phyloP scores from a whole-genome alignment of 345 rosid species.

The Geranium rotundifolium region DNA sequence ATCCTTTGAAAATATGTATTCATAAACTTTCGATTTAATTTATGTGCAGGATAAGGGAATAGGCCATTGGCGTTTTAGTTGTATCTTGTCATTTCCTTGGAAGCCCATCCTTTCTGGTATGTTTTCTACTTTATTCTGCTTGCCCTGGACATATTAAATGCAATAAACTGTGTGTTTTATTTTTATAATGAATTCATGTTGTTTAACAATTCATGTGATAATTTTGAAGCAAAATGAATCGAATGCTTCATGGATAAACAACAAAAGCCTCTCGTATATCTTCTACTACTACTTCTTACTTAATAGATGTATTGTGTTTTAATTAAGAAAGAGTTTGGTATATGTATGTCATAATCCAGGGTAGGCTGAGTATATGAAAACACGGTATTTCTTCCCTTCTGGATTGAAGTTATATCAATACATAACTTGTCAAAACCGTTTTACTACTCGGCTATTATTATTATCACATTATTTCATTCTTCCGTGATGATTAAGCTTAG shows the following conservation, averaged over 20 bases:
- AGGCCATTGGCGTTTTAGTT: slow-evolving; percentile 87
- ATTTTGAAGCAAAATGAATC: too few relatives aligned
- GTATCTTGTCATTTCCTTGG: slow-evolving; percentile 94
- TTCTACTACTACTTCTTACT: too few relatives aligned
- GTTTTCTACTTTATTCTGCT: background rate
- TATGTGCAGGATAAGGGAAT: slow-evolving; percentile 65
- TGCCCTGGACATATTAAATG: too few relatives aligned
- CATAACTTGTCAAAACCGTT: background rate
- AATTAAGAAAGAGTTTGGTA: background rate
- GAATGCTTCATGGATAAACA: too few relatives aligned
- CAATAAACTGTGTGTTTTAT: too few relatives aligned
- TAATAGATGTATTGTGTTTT: too few relatives aligned
- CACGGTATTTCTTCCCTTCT: background rate
- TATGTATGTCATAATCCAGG: background rate
- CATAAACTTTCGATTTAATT: background rate
- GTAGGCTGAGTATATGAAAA: background rate
- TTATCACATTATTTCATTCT: background rate
- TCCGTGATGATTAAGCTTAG: background rate
- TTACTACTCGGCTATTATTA: background rate
- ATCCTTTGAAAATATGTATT: background rate
- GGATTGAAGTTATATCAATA: too few relatives aligned
- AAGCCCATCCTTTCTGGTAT: slow-evolving; percentile 90
- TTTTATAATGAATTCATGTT: too few relatives aligned
- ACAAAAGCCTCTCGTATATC: too few relatives aligned
- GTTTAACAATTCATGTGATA: too few relatives aligned